Evolutionary conservation across 2,329 filamentous ascomycete species (phyloP).

Genomic region (Cladosporium sp.): DNA sequence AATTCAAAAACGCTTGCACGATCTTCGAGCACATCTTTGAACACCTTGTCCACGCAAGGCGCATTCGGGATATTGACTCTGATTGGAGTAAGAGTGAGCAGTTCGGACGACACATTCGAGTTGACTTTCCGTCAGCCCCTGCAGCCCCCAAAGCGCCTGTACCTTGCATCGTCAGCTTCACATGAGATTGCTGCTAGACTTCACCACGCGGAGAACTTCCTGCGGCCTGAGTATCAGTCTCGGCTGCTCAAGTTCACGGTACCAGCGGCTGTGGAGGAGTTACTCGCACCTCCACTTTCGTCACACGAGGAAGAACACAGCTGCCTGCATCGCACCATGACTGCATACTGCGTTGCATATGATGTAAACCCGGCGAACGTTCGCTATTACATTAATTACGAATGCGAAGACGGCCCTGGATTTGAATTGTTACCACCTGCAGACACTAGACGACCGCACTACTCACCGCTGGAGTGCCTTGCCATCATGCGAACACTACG

Average conservation of each 20-base stretch:
- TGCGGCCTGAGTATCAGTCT: constrained; percentile 66
- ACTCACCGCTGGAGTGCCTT: constrained; percentile 63
- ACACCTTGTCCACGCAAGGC: constrained; percentile 48
- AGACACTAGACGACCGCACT: constrained; percentile 52
- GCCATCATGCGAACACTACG: constrained; percentile 68
- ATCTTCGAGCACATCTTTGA: constrained; percentile 55
- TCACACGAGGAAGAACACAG: constrained; percentile 60
- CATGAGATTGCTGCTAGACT: constrained; percentile 65
- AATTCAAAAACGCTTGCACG: constrained; percentile 56
- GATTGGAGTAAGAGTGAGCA: constrained; percentile 59
- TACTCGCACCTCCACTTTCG: constrained; percentile 49
- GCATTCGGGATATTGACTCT: constrained; percentile 66
- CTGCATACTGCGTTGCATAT: constrained; percentile 70
- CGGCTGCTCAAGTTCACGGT: constrained; percentile 64
- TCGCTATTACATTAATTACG: constrained; percentile 60
- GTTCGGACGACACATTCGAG: constrained; percentile 66
- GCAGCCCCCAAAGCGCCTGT: constrained; percentile 55
- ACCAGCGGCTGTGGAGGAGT: constrained; percentile 56
- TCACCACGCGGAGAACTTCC: constrained; percentile 60
- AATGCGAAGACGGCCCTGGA: constrained; percentile 66
- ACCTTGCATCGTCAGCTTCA: constrained; percentile 64
- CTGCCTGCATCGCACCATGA: constrained; percentile 65
- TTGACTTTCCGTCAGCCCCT: constrained; percentile 61
- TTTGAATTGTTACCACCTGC: constrained; percentile 64
- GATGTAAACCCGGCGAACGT: constrained; percentile 67